These are phyloP conservation scores for Agarophyton chilense DNA, from an alignment of 23 red algal genomes.

Conservation along the genomic window DNA sequence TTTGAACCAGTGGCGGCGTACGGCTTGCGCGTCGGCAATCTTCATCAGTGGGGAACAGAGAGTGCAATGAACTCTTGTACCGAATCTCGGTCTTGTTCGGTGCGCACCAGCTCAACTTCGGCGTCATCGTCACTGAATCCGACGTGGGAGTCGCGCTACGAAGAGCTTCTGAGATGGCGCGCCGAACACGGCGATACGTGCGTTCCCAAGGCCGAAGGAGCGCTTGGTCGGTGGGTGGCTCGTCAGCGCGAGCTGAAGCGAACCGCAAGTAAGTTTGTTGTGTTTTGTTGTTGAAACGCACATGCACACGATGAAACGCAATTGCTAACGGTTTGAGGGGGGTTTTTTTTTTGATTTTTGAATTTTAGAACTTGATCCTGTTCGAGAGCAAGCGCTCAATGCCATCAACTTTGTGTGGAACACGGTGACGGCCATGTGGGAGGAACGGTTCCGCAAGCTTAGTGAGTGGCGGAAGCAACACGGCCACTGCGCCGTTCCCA, in stretches of 20 bases:
- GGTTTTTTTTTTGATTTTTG: not conserved
- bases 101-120: not conserved
- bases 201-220: slow-evolving; percentile 76
- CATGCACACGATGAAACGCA: not conserved
- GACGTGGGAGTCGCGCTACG: slow-evolving; percentile 61
- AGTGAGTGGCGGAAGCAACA: slow-evolving; percentile 53
- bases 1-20: too few species aligned
- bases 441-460: slow-evolving; percentile 58
- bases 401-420: slow-evolving; percentile 76
- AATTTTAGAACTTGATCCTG: slow-evolving; percentile 44
- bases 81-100: not conserved
- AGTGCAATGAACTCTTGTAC: not conserved
- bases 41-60: too few species aligned
- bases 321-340: not conserved
- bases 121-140: slow-evolving; percentile 19
- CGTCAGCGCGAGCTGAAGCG: slow-evolving; percentile 73
- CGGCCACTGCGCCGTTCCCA: slow-evolving; percentile 65
- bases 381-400: slow-evolving; percentile 57
- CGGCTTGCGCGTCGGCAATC: too few species aligned
- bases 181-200: slow-evolving; percentile 47
- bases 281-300: not conserved
- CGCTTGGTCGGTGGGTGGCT: slow-evolving; percentile 72
- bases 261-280: slow-evolving; percentile 61
- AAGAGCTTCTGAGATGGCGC: slow-evolving; percentile 65
- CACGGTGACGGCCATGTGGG: slow-evolving; percentile 68